phyloP scores from a whole-genome alignment of 805 yeast species.

The Myxozyma kluyveri region DNA sequence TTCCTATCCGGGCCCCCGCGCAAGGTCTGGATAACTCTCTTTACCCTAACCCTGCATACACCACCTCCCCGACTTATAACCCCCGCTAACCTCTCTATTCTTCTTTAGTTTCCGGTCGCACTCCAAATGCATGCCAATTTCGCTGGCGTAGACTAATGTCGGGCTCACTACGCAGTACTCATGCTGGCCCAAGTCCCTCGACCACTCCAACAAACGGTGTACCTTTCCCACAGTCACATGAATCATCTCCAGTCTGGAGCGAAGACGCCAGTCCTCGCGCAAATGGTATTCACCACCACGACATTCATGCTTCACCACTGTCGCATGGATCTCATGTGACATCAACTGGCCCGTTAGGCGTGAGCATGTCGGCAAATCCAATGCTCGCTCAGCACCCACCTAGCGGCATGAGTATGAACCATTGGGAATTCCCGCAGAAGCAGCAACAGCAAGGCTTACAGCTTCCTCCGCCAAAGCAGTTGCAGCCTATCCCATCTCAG shows the following conservation, averaged over 20 bases:
- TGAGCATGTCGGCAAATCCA: slow-evolving; percentile 10
- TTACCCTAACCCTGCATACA: no score
- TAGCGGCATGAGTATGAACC: no score
- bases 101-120: slow-evolving; percentile 57
- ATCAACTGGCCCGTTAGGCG: neutral
- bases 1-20: no score
- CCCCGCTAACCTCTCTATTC: no score
- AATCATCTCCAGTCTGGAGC: neutral
- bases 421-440: slow-evolving; percentile 24
- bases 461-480: slow-evolving; percentile 4
- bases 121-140: slow-evolving; percentile 87
- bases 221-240: neutral
- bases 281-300: neutral
- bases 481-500: neutral
- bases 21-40: no score
- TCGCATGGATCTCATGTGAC: neutral
- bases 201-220: neutral
- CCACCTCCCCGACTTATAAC: no score
- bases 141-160: slow-evolving; percentile 74
- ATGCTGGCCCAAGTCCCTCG: neutral
- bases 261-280: neutral
- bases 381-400: slow-evolving; percentile 16
- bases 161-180: slow-evolving; percentile 40
- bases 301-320: neutral
- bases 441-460: slow-evolving; percentile 22